phyloP scores from a whole-genome alignment of 2,329 filamentous ascomycete genomes.

The Paecilomyces variotii region DNA sequence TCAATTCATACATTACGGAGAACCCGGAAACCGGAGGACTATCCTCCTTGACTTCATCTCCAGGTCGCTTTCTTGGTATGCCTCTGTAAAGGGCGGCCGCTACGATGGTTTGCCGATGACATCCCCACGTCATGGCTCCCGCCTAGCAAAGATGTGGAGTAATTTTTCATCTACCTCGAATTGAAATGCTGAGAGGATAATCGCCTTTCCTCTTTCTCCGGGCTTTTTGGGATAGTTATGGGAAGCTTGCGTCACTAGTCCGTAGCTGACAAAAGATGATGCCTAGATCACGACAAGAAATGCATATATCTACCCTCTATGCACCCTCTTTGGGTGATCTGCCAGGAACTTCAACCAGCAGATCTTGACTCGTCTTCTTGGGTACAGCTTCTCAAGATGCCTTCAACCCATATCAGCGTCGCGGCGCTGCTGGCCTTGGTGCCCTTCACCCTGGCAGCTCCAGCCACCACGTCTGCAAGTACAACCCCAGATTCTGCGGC shows the following conservation, averaged over 20 bases:
- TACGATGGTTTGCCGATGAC: neutral
- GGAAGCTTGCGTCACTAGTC: neutral
- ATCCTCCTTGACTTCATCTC: neutral
- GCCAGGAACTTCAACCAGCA: neutral
- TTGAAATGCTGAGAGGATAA: neutral
- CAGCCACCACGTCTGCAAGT: slow-evolving; percentile 5
- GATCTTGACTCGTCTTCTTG: neutral
- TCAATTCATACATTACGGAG: neutral
- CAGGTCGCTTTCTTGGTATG: neutral
- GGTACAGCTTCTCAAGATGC: slow-evolving; percentile 5
- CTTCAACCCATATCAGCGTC: slow-evolving; percentile 7
- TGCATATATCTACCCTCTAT: neutral
- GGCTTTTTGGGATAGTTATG: neutral
- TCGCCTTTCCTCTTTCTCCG: neutral
- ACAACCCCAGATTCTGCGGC: slow-evolving; percentile 2
- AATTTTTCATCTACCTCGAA: neutral
- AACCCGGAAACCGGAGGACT: neutral
- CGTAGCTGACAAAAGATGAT: neutral
- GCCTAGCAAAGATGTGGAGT: neutral
- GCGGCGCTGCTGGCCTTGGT: slow-evolving; percentile 11
- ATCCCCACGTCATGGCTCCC: neutral
- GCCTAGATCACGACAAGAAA: neutral
- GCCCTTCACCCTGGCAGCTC: slow-evolving; percentile 10
- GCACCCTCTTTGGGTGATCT: neutral
- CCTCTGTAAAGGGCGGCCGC: neutral